Evolutionary conservation across 208 protist genomes (phyloP).

Genomic region (Crithidia sp.): DNA sequence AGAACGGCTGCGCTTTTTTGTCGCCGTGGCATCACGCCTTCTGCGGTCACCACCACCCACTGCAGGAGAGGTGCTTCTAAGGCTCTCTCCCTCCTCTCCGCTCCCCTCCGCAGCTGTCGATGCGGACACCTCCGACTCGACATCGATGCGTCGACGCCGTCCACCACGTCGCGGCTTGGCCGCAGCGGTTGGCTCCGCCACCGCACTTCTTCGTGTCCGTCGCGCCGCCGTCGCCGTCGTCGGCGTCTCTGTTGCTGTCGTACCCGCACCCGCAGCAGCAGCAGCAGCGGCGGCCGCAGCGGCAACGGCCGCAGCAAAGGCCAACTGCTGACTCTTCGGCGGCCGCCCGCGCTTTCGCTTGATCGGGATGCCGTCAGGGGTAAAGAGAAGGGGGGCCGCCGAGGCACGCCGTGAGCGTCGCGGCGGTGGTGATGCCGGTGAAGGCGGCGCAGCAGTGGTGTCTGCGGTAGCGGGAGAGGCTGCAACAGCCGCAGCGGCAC

Average conservation of each 20-base stretch:
- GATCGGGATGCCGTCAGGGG: conserved; percentile 34
- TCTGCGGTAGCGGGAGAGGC: background rate
- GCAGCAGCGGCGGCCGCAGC: conserved; percentile 14
- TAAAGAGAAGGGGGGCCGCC: conserved; percentile 23
- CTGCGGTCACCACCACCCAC: background rate
- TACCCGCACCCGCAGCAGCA: background rate
- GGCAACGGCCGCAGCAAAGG: conserved; percentile 13
- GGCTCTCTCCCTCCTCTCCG: too few relatives aligned
- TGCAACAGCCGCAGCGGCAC: conserved; percentile 4
- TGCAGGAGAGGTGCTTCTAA: too few relatives aligned
- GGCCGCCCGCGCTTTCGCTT: conserved; percentile 73
- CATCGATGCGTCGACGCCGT: conserved; percentile 17
- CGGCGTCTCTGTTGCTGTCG: background rate
- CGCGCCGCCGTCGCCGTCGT: background rate
- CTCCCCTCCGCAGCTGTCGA: background rate
- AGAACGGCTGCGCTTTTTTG: conserved; percentile 29
- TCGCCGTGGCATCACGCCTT: conserved; percentile 1
- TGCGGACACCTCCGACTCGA: background rate
- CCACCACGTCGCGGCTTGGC: conserved; percentile 19
- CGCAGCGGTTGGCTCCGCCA: background rate
- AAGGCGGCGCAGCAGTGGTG: background rate
- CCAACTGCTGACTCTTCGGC: conserved; percentile 44
- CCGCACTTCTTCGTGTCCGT: conserved; percentile 2
- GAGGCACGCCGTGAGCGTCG: conserved; percentile 8
- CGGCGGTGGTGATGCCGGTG: background rate